These are phyloP conservation scores for Dactylellina sp. DNA, from an alignment of 2,329 filamentous ascomycete species.

Conservation along the genomic window DNA sequence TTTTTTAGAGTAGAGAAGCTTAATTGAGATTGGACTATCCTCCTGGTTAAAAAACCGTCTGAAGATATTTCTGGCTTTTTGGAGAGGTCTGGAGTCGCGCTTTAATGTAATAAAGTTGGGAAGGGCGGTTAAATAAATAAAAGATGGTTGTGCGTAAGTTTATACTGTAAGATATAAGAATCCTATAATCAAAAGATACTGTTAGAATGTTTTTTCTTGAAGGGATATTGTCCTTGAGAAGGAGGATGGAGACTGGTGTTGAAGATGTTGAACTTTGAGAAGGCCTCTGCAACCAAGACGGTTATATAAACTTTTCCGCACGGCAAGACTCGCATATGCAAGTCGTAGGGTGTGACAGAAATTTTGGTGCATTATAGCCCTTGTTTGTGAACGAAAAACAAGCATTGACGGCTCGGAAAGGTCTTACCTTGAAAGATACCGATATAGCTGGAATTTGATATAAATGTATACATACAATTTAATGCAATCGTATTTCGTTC, in stretches of 20 bases:
- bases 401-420: constrained; percentile 22
- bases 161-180: constrained; percentile 7
- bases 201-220: constrained; percentile 17
- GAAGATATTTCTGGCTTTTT: constrained; percentile 19
- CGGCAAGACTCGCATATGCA: constrained; percentile 51
- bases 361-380: constrained; percentile 3
- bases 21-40: constrained; percentile 10
- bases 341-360: constrained; percentile 30
- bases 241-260: constrained; percentile 16
- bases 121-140: neutral
- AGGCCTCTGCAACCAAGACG: constrained; percentile 16
- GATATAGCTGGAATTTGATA: constrained; percentile 22
- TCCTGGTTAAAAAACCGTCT: constrained; percentile 8
- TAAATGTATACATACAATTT: too few relatives aligned
- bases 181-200: constrained; percentile 16
- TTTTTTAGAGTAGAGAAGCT: constrained; percentile 19
- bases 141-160: neutral
- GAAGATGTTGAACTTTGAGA: constrained; percentile 43
- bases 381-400: constrained; percentile 23
- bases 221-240: constrained; percentile 18
- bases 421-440: constrained; percentile 43
- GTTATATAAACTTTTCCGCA: constrained; percentile 52
- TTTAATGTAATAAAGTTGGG: constrained; percentile 9
- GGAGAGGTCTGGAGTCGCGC: constrained; percentile 36
- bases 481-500: constrained; percentile 14